phyloP scores from a whole-genome alignment of 805 yeast genomes.

The Schwanniomyces vanrijiae region DNA sequence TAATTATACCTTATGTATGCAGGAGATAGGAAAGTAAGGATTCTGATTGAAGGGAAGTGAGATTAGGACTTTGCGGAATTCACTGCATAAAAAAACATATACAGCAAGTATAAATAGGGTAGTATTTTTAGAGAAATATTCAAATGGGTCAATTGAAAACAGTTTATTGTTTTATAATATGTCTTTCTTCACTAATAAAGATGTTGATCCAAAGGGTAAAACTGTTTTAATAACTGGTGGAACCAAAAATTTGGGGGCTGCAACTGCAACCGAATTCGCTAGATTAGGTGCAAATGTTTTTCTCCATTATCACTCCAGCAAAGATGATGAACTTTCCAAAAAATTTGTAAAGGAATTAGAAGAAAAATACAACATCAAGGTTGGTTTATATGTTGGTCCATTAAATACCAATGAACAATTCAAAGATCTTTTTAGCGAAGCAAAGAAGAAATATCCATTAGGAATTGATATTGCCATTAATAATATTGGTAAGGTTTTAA shows the following conservation, averaged over 20 bases:
- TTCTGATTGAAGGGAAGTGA: background rate
- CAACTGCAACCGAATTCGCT: conserved; percentile 55
- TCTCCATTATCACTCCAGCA: conserved; percentile 53
- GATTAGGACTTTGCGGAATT: background rate
- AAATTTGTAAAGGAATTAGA: conserved; percentile 36
- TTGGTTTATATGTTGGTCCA: conserved; percentile 42
- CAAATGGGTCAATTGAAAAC: background rate
- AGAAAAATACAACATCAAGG: conserved; percentile 38
- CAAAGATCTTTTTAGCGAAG: conserved; percentile 45
- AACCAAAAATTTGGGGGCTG: conserved; percentile 58
- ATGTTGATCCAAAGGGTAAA: conserved; percentile 38
- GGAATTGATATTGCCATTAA: conserved; percentile 62
- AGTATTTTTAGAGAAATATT: no score
- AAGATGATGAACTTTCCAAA: conserved; percentile 36
- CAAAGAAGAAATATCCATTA: conserved; percentile 45
- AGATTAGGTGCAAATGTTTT: conserved; percentile 52
- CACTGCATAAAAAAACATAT: background rate
- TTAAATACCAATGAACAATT: conserved; percentile 43
- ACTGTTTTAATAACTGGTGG: conserved; percentile 61
- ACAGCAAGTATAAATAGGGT: no score
- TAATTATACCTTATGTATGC: background rate
- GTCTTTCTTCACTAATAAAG: conserved; percentile 10
- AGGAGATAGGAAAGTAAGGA: background rate
- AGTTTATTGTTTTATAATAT: background rate
- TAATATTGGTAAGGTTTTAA: conserved; percentile 66